These are phyloP conservation scores for Paramecium pentaurelia DNA, from an alignment of 73 alveolate species.

Conservation along the genomic window DNA sequence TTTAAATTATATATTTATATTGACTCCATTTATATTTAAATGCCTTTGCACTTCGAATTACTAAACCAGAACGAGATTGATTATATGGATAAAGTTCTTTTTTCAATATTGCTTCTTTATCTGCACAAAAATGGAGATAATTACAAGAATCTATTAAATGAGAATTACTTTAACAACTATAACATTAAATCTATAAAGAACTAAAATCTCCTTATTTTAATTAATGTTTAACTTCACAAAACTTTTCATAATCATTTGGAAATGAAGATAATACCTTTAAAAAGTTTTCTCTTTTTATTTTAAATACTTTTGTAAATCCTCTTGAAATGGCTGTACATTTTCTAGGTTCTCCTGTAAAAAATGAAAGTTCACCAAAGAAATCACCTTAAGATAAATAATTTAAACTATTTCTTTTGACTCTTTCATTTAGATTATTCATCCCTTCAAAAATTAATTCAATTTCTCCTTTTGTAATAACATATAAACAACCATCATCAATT, in stretches of 20 bases:
- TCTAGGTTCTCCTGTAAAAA: slow-evolving; percentile 80
- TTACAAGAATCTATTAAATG: slow-evolving; percentile 62
- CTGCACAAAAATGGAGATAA: slow-evolving; percentile 36
- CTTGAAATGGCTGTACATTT: slow-evolving; percentile 73
- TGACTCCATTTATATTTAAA: not conserved
- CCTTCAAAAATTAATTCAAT: slow-evolving; percentile 69
- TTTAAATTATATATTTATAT: not conserved
- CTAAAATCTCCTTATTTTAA: slow-evolving; percentile 55
- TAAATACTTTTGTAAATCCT: slow-evolving; percentile 77
- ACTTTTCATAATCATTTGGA: slow-evolving; percentile 68
- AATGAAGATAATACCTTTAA: slow-evolving; percentile 50
- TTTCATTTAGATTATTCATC: slow-evolving; percentile 36
- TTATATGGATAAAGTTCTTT: not conserved
- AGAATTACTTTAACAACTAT: slow-evolving; percentile 71
- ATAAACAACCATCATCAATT: slow-evolving; percentile 70
- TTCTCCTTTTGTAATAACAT: slow-evolving; percentile 75
- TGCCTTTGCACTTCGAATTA: not conserved
- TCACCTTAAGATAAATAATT: slow-evolving; percentile 67
- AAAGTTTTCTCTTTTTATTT: slow-evolving; percentile 63
- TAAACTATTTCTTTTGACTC: slow-evolving; percentile 51
- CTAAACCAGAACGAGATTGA: not conserved
- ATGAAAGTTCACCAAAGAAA: slow-evolving; percentile 82
- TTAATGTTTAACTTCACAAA: slow-evolving; percentile 60
- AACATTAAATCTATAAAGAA: slow-evolving; percentile 64
- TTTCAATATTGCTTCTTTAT: slow-evolving; percentile 13